These are phyloP conservation scores for Parathielavia appendiculata DNA, from an alignment of 495 filamentous ascomycete species.

Conservation along the genomic window DNA sequence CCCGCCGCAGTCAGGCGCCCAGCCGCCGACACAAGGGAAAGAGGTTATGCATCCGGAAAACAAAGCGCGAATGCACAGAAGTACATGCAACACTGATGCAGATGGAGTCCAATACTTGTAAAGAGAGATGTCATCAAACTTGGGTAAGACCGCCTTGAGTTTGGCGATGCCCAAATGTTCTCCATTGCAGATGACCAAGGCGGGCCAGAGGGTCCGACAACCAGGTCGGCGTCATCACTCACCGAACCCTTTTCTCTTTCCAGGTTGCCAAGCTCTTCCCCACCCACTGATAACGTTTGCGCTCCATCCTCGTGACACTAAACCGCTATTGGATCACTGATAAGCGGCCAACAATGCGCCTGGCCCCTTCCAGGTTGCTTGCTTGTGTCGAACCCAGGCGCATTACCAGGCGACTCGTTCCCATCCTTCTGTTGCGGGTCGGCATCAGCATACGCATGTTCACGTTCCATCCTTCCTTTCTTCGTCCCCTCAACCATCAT, in stretches of 20 bases:
- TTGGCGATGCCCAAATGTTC: too few relatives aligned
- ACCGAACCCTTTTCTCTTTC: neutral
- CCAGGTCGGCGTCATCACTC: slow-evolving; percentile 1
- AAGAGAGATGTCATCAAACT: too few relatives aligned
- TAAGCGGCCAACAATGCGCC: slow-evolving; percentile 3
- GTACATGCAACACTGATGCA: too few relatives aligned
- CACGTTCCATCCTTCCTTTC: neutral
- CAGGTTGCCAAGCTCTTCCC: slow-evolving; percentile 2
- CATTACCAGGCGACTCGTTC: slow-evolving; percentile 9
- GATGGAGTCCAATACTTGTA: neutral
- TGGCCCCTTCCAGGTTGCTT: neutral
- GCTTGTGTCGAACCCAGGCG: neutral
- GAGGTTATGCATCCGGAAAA: neutral
- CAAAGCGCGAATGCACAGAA: neutral
- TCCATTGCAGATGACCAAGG: neutral
- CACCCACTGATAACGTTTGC: slow-evolving; percentile 11
- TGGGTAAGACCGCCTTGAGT: too few relatives aligned
- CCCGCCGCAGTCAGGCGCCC: slow-evolving; percentile 14
- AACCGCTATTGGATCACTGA: neutral
- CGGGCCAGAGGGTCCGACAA: neutral
- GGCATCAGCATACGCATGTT: slow-evolving; percentile 2
- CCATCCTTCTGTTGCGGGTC: neutral
- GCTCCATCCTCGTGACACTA: neutral
- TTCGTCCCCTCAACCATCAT: neutral
- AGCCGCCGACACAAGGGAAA: neutral